These are phyloP conservation scores for Aurinia saxatilis DNA, from an alignment of 345 rosid species.

Conservation along the genomic window DNA sequence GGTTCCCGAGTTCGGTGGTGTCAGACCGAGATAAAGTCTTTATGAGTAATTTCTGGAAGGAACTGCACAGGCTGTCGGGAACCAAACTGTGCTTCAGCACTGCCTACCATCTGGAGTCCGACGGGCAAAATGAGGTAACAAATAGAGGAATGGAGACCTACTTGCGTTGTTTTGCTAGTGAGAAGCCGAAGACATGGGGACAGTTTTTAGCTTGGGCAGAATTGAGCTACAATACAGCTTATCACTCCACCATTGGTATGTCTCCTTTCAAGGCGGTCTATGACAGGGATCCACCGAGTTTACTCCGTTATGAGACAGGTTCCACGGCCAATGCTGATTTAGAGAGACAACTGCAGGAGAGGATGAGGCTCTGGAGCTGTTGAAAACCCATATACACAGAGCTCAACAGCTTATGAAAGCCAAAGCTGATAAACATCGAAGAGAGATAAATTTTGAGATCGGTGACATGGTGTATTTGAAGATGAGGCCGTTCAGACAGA, in stretches of 20 bases:
- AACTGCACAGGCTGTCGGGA: accelerated
- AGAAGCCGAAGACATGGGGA: accelerated
- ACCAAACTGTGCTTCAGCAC: not conserved
- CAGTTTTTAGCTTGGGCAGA: not conserved
- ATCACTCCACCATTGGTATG: not conserved
- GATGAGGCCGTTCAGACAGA: too few relatives aligned
- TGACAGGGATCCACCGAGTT: too few relatives aligned
- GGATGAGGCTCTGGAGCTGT: too few relatives aligned
- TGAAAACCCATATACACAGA: too few relatives aligned
- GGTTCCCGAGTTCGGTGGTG: not conserved
- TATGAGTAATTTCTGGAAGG: not conserved
- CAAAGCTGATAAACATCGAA: too few relatives aligned
- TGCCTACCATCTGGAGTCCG: not conserved
- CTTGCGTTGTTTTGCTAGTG: not conserved
- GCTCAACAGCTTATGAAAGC: too few relatives aligned
- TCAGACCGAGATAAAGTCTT: not conserved
- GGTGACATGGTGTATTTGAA: too few relatives aligned
- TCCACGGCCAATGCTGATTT: too few relatives aligned
- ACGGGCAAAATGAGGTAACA: not conserved
- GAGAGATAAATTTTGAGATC: too few relatives aligned
- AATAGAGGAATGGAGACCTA: not conserved
- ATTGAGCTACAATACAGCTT: not conserved
- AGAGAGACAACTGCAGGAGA: too few relatives aligned
- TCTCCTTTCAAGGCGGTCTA: accelerated
- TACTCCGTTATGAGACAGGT: too few relatives aligned